Conservation (phyloP, 495 filamentous ascomycete genomes). For the Venustampulla echinocandica region DNA sequence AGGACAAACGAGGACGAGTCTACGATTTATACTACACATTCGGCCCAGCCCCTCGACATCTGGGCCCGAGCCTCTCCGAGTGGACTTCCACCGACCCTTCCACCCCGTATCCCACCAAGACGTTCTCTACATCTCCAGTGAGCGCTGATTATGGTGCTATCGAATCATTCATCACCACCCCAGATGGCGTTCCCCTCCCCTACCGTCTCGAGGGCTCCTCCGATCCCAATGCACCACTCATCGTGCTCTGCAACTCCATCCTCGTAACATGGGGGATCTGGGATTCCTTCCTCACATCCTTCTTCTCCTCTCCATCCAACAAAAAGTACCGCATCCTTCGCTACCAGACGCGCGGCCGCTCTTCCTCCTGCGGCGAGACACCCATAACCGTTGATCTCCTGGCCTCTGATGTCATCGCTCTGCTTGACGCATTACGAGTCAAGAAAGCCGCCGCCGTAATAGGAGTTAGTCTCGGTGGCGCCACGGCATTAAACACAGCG, state of each 20-base stretch:
- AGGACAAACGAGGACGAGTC: constrained; percentile 43
- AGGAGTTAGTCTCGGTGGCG: constrained; percentile 71
- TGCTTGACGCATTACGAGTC: constrained; percentile 53
- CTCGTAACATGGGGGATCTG: constrained; percentile 67
- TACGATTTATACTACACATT: constrained; percentile 75
- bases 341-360: constrained; percentile 59
- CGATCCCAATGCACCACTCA: constrained; percentile 53
- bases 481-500: constrained; percentile 61
- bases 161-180: constrained; percentile 55
- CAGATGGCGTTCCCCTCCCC: constrained; percentile 56
- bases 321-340: constrained; percentile 61
- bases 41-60: constrained; percentile 60
- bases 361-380: constrained; percentile 33
- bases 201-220: constrained; percentile 68
- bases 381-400: constrained; percentile 55
- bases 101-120: constrained; percentile 29
- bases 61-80: constrained; percentile 29
- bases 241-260: constrained; percentile 69
- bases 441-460: constrained; percentile 51
- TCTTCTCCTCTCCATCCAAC: constrained; percentile 49
- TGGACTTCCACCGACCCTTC: constrained; percentile 45
- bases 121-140: constrained; percentile 35
- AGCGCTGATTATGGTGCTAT: constrained; percentile 36
- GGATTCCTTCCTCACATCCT: constrained; percentile 55
- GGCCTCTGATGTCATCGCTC: constrained; percentile 50